Conservation (phyloP, 768 basidiomycete genomes). For the Tremella fuciformis region DNA sequence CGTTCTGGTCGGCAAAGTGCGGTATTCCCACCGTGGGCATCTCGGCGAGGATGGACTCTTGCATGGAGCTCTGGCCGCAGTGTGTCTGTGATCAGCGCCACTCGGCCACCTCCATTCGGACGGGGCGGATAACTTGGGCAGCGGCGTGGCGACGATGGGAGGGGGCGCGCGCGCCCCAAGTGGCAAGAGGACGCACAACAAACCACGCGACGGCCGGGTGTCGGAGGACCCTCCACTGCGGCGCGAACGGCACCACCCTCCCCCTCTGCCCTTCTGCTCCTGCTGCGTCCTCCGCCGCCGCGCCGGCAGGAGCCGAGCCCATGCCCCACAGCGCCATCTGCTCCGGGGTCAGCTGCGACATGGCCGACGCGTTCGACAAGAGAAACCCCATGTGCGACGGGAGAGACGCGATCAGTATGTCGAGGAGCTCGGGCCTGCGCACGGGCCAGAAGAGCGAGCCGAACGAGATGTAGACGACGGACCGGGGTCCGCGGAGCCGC, state of each 20-base stretch:
- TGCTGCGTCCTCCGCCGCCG: no score
- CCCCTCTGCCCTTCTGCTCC: conserved; percentile 1
- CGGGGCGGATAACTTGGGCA: no score
- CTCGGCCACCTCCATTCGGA: background rate
- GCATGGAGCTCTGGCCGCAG: conserved; percentile 24
- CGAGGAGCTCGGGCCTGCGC: conserved; percentile 26
- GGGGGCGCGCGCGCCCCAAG: no score
- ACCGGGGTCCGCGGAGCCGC: background rate
- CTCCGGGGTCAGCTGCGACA: conserved; percentile 16
- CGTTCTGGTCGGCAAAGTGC: conserved; percentile 33
- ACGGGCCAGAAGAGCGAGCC: conserved; percentile 31
- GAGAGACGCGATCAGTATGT: conserved; percentile 23
- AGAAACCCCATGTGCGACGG: conserved; percentile 19
- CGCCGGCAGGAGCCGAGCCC: no score
- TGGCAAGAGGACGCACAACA: conserved; percentile 19
- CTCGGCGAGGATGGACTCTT: conserved; percentile 26
- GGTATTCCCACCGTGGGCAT: conserved; percentile 24
- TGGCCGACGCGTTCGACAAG: conserved; percentile 26
- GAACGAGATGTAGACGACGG: conserved; percentile 9
- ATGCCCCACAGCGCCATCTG: conserved; percentile 12
- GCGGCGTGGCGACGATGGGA: no score
- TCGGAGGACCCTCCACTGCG: conserved; percentile 28
- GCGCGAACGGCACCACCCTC: conserved; percentile 24
- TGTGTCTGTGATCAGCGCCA: conserved; percentile 13
- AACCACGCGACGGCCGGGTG: conserved; percentile 29